Evolutionary conservation across 1,139 yeast species (phyloP), one percentile per base, ranked within the genome.

Genomic region (Scheffersomyces segobiensis): DNA sequence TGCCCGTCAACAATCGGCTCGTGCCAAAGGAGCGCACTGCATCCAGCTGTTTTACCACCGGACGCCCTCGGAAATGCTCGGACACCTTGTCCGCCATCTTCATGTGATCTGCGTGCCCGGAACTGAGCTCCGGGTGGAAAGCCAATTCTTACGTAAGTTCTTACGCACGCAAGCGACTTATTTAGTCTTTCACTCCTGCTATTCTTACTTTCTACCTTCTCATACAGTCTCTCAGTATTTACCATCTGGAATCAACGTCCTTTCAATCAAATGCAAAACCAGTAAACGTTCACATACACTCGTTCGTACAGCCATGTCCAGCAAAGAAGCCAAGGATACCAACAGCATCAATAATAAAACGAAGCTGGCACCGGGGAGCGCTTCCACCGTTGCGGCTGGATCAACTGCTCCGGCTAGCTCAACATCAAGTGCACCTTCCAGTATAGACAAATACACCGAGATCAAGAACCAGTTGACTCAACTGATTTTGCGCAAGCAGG

Each of bases 401-500:
- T 32, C 42, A 8, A 19, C 50, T 20, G 4, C 50, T 5, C 20
- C 50, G 14, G 26, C 50, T n/a, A 8, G 20, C 2, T 48, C 50
- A 21, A 26, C 50, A 48, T 17, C n/a, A 21, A 26, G 50, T 48
- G 61, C 57, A 10, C 54, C 59, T 24, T 62, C 65, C 6, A 57
- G 59, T 32, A 55, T 64, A 26, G 68, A 65, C 53, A 59, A 58
- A 49, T 93, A 93, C 74, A 88, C 87, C 57, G 82, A 82, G 66
- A 76, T 91, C 66, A 88, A 88, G 70, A 82, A 85, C 66, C 86
- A 88, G 66, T 84, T 93, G 20, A 86, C 87, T 50, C 86, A 85
- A 59, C 84, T 88, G 57, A 81, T 93, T 47, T 73, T 81, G 53
- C 83, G 85, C 65, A 90, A 91, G 71, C 86, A 86, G 56, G 84